Evolutionary conservation across 805 yeast genomes (phyloP), one percentile per base, ranked within the genome.

Genomic region (Phaffomyces antillensis): DNA sequence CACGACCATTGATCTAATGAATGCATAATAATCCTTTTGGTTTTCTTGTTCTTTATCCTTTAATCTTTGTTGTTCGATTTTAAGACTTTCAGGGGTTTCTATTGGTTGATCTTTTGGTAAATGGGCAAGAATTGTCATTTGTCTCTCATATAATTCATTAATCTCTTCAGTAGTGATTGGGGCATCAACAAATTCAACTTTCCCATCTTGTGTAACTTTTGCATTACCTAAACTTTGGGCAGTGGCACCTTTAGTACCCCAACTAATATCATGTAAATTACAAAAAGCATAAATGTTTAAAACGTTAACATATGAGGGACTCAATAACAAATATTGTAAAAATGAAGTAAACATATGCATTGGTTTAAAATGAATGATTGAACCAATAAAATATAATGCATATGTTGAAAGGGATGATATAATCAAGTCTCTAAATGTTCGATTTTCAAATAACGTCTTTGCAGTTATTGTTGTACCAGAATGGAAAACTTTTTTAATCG

Each of bases 231-330:
- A 72, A 76, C 95, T 66, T 70, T 77, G 59, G 70, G 79, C 60
- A 39, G 79, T 74, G 41, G 82, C 87, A 40, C 96, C 96, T 63
- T 90, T 87, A 5, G 96, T 91, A 62, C 98, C 98, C 98, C 98
- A 91, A 7, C 96, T 86, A 40, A 91, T 81, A 69, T 91, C 99
- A 63, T 91, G 96, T 49, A 91, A 83, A 65, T 91, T 91, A 70
- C 97, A 90, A 63, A 91, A 90, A 3, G 98, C 96, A 65, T 91
- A 91, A 49, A 91, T 91, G 63, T 88, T 89, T 60, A 91, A 71
- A 43, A 90, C 91, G 58, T 91, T 90, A 65, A 89, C 81, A 63
- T 90, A 93, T 0, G 95, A 79, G 0, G 99, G 99, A 51, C 90
- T 81, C 46, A 91, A 65, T 49, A 91, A 64, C 47, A 91, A 63